These are phyloP conservation scores for Lycium barbarum DNA, from an alignment of 257 asterid genomes.

Conservation along the genomic window DNA sequence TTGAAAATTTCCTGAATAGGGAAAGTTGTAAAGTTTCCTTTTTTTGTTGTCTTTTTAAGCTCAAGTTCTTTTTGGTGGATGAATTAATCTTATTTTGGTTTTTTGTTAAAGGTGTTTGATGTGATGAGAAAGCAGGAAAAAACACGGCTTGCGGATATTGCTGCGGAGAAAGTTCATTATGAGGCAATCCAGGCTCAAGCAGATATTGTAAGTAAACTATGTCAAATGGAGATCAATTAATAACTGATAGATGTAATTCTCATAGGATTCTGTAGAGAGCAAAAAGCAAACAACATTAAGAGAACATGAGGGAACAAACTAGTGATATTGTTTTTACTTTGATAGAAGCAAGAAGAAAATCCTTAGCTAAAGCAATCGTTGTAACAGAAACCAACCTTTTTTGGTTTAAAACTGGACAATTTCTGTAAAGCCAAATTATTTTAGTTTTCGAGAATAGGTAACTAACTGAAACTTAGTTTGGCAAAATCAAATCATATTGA, in stretches of 20 bases:
- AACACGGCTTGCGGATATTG: constrained; percentile 70
- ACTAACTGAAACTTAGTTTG: background rate
- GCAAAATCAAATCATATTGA: background rate
- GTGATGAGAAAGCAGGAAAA: constrained; percentile 94
- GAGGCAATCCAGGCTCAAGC: constrained; percentile 78
- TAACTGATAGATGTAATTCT: background rate
- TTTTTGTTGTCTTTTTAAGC: background rate
- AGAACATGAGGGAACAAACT: background rate
- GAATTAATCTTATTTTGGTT: background rate
- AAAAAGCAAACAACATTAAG: background rate
- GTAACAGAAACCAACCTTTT: background rate
- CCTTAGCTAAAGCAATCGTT: background rate
- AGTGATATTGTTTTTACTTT: background rate
- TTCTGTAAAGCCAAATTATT: background rate
- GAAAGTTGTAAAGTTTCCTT: background rate
- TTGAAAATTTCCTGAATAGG: no score
- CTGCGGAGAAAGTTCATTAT: constrained; percentile 79
- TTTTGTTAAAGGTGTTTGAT: constrained; percentile 65
- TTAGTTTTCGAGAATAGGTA: background rate
- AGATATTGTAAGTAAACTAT: constrained; percentile 61
- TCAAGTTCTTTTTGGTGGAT: background rate
- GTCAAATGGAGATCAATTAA: background rate
- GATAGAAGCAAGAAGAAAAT: background rate
- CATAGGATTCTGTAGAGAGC: background rate
- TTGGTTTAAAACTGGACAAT: background rate